Percentiles rank a stretch among this genome's conserved stretches.
These are phyloP conservation scores for Microbotryomycetes sp. DNA, from an alignment of 1,284 basidiomycete species.

Conservation along the genomic window DNA sequence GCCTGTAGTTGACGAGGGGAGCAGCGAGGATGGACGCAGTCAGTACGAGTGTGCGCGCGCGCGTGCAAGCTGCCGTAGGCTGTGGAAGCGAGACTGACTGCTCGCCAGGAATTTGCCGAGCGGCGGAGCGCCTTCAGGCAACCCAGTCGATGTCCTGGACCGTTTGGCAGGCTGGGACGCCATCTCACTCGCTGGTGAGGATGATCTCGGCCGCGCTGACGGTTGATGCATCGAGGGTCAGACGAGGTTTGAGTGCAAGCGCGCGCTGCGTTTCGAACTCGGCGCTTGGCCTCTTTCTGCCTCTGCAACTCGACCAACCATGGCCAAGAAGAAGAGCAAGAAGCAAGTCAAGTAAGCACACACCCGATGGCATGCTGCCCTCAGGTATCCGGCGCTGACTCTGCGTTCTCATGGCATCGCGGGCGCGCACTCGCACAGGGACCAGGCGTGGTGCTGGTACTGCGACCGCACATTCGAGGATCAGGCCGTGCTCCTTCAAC, in stretches of 20 bases:
- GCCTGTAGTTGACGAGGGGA: background rate
- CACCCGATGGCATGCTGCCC: too few relatives aligned
- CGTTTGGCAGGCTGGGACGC: too few relatives aligned
- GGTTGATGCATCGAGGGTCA: too few relatives aligned
- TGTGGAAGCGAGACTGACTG: constrained; percentile 53
- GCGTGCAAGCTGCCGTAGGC: rapidly evolving
- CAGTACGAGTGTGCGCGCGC: too few relatives aligned
- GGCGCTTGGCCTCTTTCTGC: too few relatives aligned
- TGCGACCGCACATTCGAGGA: constrained; percentile 98
- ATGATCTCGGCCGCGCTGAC: too few relatives aligned
- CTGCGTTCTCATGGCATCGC: background rate
- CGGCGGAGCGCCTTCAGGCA: constrained; percentile 44
- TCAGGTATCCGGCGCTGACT: background rate
- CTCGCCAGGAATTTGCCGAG: constrained; percentile 84
- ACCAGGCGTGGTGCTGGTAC: constrained; percentile 84
- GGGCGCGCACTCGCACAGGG: constrained; percentile 10
- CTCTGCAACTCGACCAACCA: constrained; percentile 12
- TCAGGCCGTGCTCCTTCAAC: constrained; percentile 80
- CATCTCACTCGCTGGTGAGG: too few relatives aligned
- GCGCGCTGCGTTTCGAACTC: too few relatives aligned
- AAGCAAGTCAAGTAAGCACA: constrained; percentile 30
- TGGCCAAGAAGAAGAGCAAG: constrained; percentile 41
- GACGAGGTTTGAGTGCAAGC: too few relatives aligned
- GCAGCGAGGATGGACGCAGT: too few relatives aligned
- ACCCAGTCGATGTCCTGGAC: too few relatives aligned